Evolutionary conservation across 768 basidiomycete species (phyloP), one percentile per base, ranked within the genome.

Genomic region (Termitomyces sp.): DNA sequence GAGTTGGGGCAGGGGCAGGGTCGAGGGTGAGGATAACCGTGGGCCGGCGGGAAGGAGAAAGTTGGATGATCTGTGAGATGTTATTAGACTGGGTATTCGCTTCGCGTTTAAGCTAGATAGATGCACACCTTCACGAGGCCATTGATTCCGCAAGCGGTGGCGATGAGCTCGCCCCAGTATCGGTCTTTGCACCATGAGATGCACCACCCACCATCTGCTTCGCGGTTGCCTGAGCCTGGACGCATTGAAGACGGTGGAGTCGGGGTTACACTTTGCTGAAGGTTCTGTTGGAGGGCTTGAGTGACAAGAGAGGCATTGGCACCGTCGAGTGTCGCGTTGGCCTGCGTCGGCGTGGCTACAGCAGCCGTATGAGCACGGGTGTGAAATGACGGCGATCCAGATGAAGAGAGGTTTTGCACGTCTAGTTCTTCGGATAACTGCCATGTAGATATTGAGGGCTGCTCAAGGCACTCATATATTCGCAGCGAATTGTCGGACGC

Each of bases 161-260:
- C 93, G 47, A 98, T 75, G 19, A 96, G 65, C 65, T 94, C 90
- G 2, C 96, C 96, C 94, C 94, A 97, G 70, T 94, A 97, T 57
- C 81, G 79, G 63, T 98, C 97, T 65, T 93, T 92, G 70, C 95
- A 98, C 94, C 95, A 99, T 8, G 88, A 88, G 42, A 99, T 70
- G 54, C 86, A 88, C 93, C 93, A 98, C 1, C 90, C 95, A 3
- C 93, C 93, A 53, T 93, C 87, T 2, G 92, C 92, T 68, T 95
- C 90, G 41, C 87, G 77, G 60, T 82, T 85, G 0, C 83, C 86
- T 22, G 73, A 57, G 1, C 81, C 79, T 15, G 60, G 57, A 44
- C 57, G 64, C 54, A 38, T 50, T 51, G 51, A 54, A 47, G 24
- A 58, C 45, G 60, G 54, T 7, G 60, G 54, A 21, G 49, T 51